phyloP scores from a whole-genome alignment of 345 rosid species.

The Ricinus communis region DNA sequence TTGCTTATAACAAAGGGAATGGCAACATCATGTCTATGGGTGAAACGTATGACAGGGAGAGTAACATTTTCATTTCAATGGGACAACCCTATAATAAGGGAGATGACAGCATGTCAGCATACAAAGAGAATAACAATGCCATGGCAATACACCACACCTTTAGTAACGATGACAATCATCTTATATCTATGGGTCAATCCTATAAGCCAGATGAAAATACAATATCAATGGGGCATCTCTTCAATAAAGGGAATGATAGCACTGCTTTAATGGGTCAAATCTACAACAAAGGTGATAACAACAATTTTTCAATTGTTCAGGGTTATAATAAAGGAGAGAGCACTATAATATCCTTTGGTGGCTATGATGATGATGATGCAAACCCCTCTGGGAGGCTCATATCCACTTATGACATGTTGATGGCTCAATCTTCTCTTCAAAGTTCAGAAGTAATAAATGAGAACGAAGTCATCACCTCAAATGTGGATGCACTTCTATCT shows the following conservation, averaged over 20 bases:
- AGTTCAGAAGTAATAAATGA: constrained; percentile 27
- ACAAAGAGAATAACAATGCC: constrained; percentile 40
- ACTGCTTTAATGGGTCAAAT: constrained; percentile 29
- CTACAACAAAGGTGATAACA: constrained; percentile 32
- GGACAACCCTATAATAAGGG: constrained; percentile 41
- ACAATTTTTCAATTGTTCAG: constrained; percentile 33
- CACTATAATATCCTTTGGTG: constrained; percentile 67
- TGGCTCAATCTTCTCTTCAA: constrained; percentile 39
- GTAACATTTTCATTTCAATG: constrained; percentile 44
- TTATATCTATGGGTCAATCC: constrained; percentile 48
- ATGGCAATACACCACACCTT: constrained; percentile 40
- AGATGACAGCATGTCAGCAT: constrained; percentile 34
- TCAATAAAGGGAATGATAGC: constrained; percentile 37
- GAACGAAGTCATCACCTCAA: constrained; percentile 30
- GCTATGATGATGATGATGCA: constrained; percentile 49
- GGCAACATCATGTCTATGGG: constrained; percentile 31
- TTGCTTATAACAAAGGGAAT: constrained; percentile 23
- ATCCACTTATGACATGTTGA: constrained; percentile 47
- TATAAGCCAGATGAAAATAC: constrained; percentile 43
- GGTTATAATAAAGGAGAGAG: constrained; percentile 48
- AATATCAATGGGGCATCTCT: constrained; percentile 45
- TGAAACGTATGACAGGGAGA: constrained; percentile 41
- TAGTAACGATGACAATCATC: constrained; percentile 38
- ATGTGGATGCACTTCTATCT: constrained; percentile 20
- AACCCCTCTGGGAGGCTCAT: constrained; percentile 41